These are phyloP conservation scores for Hibiscus tridactylites DNA, from an alignment of 345 rosid species.

Conservation along the genomic window DNA sequence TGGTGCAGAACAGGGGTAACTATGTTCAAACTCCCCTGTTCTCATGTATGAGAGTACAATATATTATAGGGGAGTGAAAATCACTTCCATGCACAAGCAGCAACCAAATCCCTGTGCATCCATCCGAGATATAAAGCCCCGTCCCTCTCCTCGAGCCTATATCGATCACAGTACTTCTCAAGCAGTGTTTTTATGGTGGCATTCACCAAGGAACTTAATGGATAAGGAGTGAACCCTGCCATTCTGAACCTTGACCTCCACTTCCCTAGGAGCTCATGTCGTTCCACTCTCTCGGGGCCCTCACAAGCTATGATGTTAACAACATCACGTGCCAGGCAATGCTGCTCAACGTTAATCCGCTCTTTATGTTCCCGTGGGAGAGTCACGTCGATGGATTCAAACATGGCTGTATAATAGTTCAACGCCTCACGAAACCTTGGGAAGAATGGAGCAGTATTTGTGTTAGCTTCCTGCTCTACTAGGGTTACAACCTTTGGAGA, in stretches of 20 bases:
- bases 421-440: slow-evolving; percentile 74
- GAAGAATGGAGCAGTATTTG: slow-evolving; percentile 76
- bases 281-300: slow-evolving; percentile 74
- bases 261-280: slow-evolving; percentile 80
- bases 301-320: slow-evolving; percentile 89
- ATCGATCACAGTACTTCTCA: slow-evolving; percentile 46
- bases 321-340: slow-evolving; percentile 79
- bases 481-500: slow-evolving; percentile 86
- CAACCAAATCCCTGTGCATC: slow-evolving; percentile 76
- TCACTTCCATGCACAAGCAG: slow-evolving; percentile 86
- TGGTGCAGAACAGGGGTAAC: not conserved
- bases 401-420: slow-evolving; percentile 70
- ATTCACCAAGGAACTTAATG: slow-evolving; percentile 71
- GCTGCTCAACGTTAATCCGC: slow-evolving; percentile 82
- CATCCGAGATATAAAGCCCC: slow-evolving; percentile 83
- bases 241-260: slow-evolving; percentile 69
- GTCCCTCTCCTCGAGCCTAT: slow-evolving; percentile 68
- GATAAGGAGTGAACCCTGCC: slow-evolving; percentile 79
- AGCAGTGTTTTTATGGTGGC: slow-evolving; percentile 59
- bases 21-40: not conserved
- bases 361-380: slow-evolving; percentile 66
- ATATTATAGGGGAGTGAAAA: not conserved
- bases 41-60: not conserved
- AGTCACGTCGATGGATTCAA: slow-evolving; percentile 79
- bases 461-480: slow-evolving; percentile 86